These are phyloP conservation scores for Streptanthus diversifolius DNA, from an alignment of 345 rosid genomes.

Conservation along the genomic window DNA sequence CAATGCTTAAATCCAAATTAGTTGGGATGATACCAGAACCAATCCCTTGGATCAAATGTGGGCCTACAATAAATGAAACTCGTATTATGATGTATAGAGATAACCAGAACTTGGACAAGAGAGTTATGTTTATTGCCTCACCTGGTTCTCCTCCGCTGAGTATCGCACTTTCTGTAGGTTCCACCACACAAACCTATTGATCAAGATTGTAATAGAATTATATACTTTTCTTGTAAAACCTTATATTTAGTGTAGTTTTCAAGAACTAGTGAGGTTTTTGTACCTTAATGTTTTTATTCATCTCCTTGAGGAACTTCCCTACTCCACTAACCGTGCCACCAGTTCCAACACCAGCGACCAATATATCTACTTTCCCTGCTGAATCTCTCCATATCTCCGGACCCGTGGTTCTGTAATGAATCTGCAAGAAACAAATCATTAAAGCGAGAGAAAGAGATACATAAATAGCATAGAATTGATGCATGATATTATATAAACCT, in stretches of 20 bases:
- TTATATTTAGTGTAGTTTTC: background rate
- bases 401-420: slow-evolving; percentile 66
- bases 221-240: background rate
- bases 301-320: slow-evolving; percentile 67
- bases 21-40: slow-evolving; percentile 79
- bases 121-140: background rate
- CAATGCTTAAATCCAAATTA: slow-evolving; percentile 56
- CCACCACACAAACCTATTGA: slow-evolving; percentile 28
- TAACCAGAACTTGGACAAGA: background rate
- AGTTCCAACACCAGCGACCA: slow-evolving; percentile 59
- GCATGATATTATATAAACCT: slow-evolving; percentile 35
- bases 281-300: slow-evolving; percentile 58
- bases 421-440: slow-evolving; percentile 35
- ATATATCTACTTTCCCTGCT: slow-evolving; percentile 49
- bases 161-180: slow-evolving; percentile 33
- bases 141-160: slow-evolving; percentile 37
- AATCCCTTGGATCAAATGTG: slow-evolving; percentile 61
- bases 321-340: slow-evolving; percentile 62
- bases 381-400: slow-evolving; percentile 69
- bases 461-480: background rate
- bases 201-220: background rate
- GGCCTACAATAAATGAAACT: slow-evolving; percentile 30
- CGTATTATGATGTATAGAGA: background rate
- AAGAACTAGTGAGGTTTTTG: background rate
- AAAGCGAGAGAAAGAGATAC: background rate